Evolutionary conservation across 768 basidiomycete species (phyloP), one percentile per base, ranked within the genome.

Genomic region (Boletus coccyginus): DNA sequence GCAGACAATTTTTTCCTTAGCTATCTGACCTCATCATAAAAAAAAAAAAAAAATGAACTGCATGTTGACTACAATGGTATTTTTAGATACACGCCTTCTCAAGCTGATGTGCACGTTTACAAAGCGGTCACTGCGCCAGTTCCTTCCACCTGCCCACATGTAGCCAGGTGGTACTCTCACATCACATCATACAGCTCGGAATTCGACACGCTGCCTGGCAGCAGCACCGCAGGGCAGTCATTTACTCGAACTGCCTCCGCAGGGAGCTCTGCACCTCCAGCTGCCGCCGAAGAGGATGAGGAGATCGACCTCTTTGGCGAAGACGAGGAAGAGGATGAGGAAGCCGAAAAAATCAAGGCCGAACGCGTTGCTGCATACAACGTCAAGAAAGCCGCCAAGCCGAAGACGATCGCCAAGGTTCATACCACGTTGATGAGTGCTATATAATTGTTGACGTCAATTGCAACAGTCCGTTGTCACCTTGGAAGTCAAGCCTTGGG

Each of bases 401-500:
- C 87, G 61, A 94, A 97, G 80, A 77, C 89, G 38, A 74, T 82
- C 48, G 94, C 94, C 68, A 98, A 98, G 83, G 91, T 91, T 36
- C 44, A 77, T 69, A 13, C 43, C 9, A 16, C 32, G 13, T 46
- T 21, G 39, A 40, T 56, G 50, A 46, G 29, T 54, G 19, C 45
- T 45, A 24, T 44, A 57, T 54, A 54, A 44, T 43, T 44, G 27
- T 62, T 60, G n/a, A 56, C 58, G 56, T 54, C 12, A 46, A 55
- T 36, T 16, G n/a, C n/a, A 16, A 56, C 73, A 98, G 94, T 98
- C 97, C 63, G 86, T 99, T 59, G 97, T 99, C 49, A 99, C 96
- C 46, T 77, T 98, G 64, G 96, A 98, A 64, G 94, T 99, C 60
- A 99, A 99, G 77, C 95, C 96, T 40, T 97, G 94, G 96, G 96